Conservation (phyloP, 208 protist genomes). For the Phytomonas sp. region DNA sequence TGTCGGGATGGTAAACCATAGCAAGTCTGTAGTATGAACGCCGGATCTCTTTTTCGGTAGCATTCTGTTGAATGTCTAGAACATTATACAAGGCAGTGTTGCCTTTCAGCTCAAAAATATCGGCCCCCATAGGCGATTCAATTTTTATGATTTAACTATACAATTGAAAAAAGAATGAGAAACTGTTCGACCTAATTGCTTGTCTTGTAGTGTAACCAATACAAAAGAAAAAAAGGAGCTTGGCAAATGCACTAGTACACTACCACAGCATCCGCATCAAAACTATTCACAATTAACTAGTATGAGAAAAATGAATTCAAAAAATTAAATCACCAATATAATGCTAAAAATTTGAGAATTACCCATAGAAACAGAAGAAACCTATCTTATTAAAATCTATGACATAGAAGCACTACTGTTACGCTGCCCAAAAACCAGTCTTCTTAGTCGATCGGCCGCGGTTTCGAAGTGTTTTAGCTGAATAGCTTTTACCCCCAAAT, state of each 20-base stretch:
- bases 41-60: conserved; percentile 67
- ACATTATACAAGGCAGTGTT: conserved; percentile 77
- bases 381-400: background rate
- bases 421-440: conserved; percentile 78
- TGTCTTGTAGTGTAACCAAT: background rate
- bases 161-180: background rate
- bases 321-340: conserved; percentile 5
- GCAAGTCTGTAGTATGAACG: conserved; percentile 81
- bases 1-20: conserved; percentile 87
- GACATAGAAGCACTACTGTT: conserved; percentile 10
- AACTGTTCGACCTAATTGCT: background rate
- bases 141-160: background rate
- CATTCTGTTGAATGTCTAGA: conserved; percentile 44
- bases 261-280: background rate
- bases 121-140: conserved; percentile 21
- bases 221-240: background rate
- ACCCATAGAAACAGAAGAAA: background rate
- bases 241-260: background rate
- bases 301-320: background rate
- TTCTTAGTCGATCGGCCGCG: conserved; percentile 74
- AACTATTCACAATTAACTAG: background rate
- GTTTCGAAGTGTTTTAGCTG: conserved; percentile 61
- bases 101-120: conserved; percentile 64
- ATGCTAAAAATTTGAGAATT: conserved; percentile 8
- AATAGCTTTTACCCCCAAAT: conserved; percentile 83